phyloP scores from a whole-genome alignment of 2,329 filamentous ascomycete genomes.

The Xylaria sp. region DNA sequence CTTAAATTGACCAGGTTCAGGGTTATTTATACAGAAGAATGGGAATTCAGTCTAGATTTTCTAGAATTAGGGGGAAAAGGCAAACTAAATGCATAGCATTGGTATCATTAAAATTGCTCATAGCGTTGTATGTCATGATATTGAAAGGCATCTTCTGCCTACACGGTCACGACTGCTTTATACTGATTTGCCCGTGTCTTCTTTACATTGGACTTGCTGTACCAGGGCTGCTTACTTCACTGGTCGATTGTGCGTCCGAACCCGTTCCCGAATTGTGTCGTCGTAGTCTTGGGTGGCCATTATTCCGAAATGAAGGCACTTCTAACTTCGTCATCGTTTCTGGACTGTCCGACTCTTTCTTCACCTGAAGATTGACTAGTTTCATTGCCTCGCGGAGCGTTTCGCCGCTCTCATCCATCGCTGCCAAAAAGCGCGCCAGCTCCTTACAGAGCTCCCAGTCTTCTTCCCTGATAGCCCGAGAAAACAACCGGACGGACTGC shows the following conservation, averaged over 20 bases:
- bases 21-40: no score
- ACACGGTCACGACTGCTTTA: background rate
- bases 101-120: background rate
- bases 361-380: constrained; percentile 56
- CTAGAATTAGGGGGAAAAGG: no score
- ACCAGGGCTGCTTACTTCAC: constrained; percentile 40
- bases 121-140: background rate
- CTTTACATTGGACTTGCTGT: constrained; percentile 39
- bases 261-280: constrained; percentile 40
- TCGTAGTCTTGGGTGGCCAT: constrained; percentile 33
- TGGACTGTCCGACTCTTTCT: constrained; percentile 41
- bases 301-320: constrained; percentile 40
- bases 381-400: constrained; percentile 76
- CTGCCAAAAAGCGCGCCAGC: constrained; percentile 90
- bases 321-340: constrained; percentile 43
- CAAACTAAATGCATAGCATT: background rate
- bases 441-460: constrained; percentile 98
- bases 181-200: background rate
- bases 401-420: constrained; percentile 84
- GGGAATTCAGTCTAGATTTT: no score
- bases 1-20: no score
- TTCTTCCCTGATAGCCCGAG: constrained; percentile 78
- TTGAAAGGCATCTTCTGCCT: background rate
- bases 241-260: constrained; percentile 40
- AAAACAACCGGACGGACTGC: constrained; percentile 80